phyloP scores from a whole-genome alignment of 768 basidiomycete genomes.

The Boletus eberwhitei region DNA sequence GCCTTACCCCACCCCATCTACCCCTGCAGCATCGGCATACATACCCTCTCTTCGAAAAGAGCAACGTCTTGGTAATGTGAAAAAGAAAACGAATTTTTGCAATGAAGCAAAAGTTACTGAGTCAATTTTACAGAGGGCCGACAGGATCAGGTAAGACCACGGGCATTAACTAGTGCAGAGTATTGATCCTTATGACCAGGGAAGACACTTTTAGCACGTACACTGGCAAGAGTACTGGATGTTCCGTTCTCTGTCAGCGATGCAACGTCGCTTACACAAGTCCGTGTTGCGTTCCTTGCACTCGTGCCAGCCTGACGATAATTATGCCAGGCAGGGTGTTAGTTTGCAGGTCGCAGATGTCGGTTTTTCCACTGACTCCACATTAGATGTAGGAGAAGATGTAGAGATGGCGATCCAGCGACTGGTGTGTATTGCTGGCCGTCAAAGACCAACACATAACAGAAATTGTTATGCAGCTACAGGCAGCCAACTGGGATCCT shows the following conservation, averaged over 20 bases:
- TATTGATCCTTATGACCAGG: conserved; percentile 40
- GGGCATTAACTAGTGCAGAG: conserved; percentile 9
- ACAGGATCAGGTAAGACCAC: conserved; percentile 70
- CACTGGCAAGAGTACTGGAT: conserved; percentile 85
- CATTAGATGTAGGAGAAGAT: conserved; percentile 89
- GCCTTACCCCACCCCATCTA: conserved; percentile 32
- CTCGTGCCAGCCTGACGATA: conserved; percentile 5
- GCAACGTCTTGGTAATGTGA: conserved; percentile 90
- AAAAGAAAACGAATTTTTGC: conserved; percentile 27
- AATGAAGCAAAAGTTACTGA: conserved; percentile 6
- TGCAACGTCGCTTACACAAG: conserved; percentile 92
- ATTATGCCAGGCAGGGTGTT: conserved; percentile 62
- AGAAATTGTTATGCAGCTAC: conserved; percentile 49
- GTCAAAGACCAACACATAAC: neutral
- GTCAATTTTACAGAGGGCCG: conserved; percentile 54
- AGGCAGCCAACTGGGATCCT: conserved; percentile 89
- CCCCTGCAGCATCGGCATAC: conserved; percentile 42
- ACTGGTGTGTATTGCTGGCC: conserved; percentile 45
- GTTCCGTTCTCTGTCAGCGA: conserved; percentile 94
- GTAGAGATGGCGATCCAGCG: conserved; percentile 90
- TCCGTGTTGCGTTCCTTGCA: conserved; percentile 28
- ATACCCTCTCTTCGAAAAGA: conserved; percentile 81
- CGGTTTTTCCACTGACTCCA: conserved; percentile 2
- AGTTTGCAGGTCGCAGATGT: conserved; percentile 28
- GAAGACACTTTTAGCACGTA: conserved; percentile 88